Evolutionary conservation across 2,329 filamentous ascomycete species (phyloP).

Genomic region (Didymella sp.): DNA sequence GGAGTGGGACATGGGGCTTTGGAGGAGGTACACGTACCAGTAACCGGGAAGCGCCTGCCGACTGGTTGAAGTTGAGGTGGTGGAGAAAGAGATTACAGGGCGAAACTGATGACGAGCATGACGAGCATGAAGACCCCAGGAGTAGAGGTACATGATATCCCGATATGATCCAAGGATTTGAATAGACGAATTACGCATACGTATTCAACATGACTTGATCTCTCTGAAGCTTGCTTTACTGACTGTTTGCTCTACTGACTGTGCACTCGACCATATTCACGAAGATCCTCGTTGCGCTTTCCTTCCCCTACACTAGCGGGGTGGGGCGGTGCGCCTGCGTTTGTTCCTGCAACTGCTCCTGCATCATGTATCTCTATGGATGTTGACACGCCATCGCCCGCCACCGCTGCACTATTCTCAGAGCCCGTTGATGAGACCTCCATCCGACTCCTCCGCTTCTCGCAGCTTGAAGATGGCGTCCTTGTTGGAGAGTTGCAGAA

Average conservation of each 20-base stretch:
- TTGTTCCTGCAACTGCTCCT: background rate
- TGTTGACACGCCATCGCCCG: background rate
- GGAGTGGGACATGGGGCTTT: conserved; percentile 39
- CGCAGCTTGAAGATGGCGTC: conserved; percentile 15
- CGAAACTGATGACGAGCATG: conserved; percentile 38
- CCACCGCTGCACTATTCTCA: conserved; percentile 7
- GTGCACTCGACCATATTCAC: background rate
- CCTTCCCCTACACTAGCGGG: conserved; percentile 4
- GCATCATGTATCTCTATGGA: conserved; percentile 16
- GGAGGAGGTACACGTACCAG: conserved; percentile 27
- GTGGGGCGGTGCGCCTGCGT: background rate
- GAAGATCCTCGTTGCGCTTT: background rate
- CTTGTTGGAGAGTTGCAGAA: conserved; percentile 29
- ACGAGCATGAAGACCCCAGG: conserved; percentile 26
- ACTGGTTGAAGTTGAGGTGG: conserved; percentile 50
- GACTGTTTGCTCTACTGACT: background rate
- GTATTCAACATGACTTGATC: background rate
- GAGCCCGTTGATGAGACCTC: conserved; percentile 25
- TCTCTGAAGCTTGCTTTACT: too few relatives aligned
- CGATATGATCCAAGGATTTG: conserved; percentile 18
- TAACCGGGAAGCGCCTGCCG: conserved; percentile 38
- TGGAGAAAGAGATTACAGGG: conserved; percentile 48
- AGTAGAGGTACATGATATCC: conserved; percentile 25
- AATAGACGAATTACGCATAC: conserved; percentile 12
- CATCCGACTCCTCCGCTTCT: conserved; percentile 36